Base-by-base conservation (phyloP, 2,329 filamentous ascomycete species). In the Neofusicoccum parvum region DNA sequence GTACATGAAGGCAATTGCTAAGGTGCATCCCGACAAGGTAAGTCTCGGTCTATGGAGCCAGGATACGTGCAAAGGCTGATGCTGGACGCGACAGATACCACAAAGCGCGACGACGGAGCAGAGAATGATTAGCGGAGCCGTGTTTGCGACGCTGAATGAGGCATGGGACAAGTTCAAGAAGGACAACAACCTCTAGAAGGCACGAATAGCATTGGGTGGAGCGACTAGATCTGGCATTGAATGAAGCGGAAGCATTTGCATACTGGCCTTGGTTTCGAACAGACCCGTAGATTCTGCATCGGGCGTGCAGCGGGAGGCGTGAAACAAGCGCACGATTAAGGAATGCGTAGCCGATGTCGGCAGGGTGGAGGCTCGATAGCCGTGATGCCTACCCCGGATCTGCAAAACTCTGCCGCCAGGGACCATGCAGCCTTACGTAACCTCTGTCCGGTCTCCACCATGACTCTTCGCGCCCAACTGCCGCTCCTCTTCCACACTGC, bases 1-100 rank as follows among this genome's bases (percentile, higher is more conserved):
- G 67, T 99, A 99, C 76, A 98, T 99, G 95, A 97, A 97, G 86
- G 95, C 94, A 5, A 98, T 99, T 85, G 92, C 90, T 11, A 98
- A 97, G 84, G 95, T 95, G 71, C 95, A 99, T 84, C 95, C 95
- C 67, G 95, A 99, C 78, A 99, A 99, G 90, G 95, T 97, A 84
- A 79, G 87, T 78, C 70, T 67, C 17, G 67, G 3, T 9, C 15
- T n/a, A 12, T 10, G 23, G n/a, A 14, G 3, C 15, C 9, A 23
- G 15, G 46, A 23, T 14, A 14, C 43, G 39, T 20, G 9, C 27
- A 12, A 14, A 27, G 27, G 59, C 69, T 74, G 67, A 75, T 39
- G 23, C 43, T 7, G 32, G 27, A 74, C 34, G 11, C 1, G 51
- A 17, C 67, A 87, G 87, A 86, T 90, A 60, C 79, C 87, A 4